These are phyloP conservation scores for Pholiota molesta DNA, from an alignment of 768 basidiomycete genomes.

Conservation along the genomic window DNA sequence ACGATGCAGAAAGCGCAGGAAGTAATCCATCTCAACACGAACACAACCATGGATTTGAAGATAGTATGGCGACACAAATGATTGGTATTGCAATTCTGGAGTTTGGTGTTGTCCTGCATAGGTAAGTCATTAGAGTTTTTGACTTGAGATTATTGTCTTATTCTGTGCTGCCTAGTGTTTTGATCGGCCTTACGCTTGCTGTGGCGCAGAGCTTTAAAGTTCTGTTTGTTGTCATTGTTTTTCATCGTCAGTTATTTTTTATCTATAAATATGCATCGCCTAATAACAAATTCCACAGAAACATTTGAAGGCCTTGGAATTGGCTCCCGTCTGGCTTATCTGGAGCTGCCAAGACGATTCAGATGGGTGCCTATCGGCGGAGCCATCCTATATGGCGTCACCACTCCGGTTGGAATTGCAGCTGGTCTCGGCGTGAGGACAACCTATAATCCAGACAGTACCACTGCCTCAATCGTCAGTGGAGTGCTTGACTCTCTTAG, in stretches of 20 bases:
- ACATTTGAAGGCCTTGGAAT: conserved; percentile 94
- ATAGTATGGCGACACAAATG: conserved; percentile 65
- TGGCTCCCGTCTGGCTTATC: conserved; percentile 84
- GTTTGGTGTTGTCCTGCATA: conserved; percentile 90
- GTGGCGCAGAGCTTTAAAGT: conserved; percentile 80
- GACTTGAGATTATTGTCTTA: neutral
- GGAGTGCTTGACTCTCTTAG: conserved; percentile 86
- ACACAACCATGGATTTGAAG: conserved; percentile 30
- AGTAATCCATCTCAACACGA: neutral
- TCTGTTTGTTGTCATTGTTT: conserved; percentile 88
- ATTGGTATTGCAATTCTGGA: conserved; percentile 92
- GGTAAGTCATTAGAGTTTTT: conserved; percentile 35
- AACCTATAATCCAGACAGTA: conserved; percentile 80
- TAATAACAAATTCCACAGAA: conserved; percentile 47
- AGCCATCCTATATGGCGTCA: conserved; percentile 70
- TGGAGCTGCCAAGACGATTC: conserved; percentile 61
- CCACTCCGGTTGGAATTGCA: conserved; percentile 89
- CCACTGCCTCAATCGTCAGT: conserved; percentile 78
- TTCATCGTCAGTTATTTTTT: conserved; percentile 73
- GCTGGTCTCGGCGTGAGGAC: conserved; percentile 74
- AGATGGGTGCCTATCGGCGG: conserved; percentile 59
- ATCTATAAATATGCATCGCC: neutral
- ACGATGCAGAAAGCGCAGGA: conserved; percentile 33
- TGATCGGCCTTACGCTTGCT: conserved; percentile 92
- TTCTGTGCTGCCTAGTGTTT: conserved; percentile 46